Conservation (phyloP, 1,139 yeast genomes). For the Yamadazyma pseudoaaseri region DNA sequence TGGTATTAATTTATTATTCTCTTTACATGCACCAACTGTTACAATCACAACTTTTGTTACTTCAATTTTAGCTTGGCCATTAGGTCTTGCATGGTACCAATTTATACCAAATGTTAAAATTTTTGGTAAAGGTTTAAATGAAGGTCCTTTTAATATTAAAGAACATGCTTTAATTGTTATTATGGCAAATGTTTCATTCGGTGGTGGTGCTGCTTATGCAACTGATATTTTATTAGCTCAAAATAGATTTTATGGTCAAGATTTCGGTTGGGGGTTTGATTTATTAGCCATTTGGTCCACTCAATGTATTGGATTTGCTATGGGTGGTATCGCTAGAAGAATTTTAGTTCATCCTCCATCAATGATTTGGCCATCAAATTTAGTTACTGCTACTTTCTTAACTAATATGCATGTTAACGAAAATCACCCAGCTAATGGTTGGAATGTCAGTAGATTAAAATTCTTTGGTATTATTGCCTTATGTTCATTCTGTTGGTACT, state of each 20-base stretch:
- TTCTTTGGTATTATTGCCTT: slow-evolving; percentile 30
- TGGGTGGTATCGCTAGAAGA: slow-evolving; percentile 59
- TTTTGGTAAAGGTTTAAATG: slow-evolving; percentile 48
- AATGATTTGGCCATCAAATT: slow-evolving; percentile 68
- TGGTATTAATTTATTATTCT: slow-evolving; percentile 59
- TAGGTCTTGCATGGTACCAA: slow-evolving; percentile 44
- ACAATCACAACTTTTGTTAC: slow-evolving; percentile 54
- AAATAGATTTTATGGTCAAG: slow-evolving; percentile 47
- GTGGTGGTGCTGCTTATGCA: slow-evolving; percentile 61
- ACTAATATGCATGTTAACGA: slow-evolving; percentile 62
- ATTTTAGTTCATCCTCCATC: slow-evolving; percentile 61
- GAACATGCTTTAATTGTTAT: slow-evolving; percentile 66
- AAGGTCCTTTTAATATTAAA: slow-evolving; percentile 63
- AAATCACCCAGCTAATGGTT: slow-evolving; percentile 50
- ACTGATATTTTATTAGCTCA: slow-evolving; percentile 60
- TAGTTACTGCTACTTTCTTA: slow-evolving; percentile 45
- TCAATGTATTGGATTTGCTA: slow-evolving; percentile 63
- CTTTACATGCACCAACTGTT: slow-evolving; percentile 58
- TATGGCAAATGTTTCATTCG: slow-evolving; percentile 52
- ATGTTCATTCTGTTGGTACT: slow-evolving; percentile 35
- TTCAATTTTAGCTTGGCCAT: slow-evolving; percentile 61
- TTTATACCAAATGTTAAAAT: slow-evolving; percentile 44
- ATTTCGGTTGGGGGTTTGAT: slow-evolving; percentile 38
- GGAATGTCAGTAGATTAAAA: slow-evolving; percentile 38
- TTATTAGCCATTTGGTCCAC: slow-evolving; percentile 53